A percentile compares a stretch with the other conserved stretches of the same genome.
phyloP scores from a whole-genome alignment of 1,284 basidiomycete genomes.

The Meira miltonrushii region DNA sequence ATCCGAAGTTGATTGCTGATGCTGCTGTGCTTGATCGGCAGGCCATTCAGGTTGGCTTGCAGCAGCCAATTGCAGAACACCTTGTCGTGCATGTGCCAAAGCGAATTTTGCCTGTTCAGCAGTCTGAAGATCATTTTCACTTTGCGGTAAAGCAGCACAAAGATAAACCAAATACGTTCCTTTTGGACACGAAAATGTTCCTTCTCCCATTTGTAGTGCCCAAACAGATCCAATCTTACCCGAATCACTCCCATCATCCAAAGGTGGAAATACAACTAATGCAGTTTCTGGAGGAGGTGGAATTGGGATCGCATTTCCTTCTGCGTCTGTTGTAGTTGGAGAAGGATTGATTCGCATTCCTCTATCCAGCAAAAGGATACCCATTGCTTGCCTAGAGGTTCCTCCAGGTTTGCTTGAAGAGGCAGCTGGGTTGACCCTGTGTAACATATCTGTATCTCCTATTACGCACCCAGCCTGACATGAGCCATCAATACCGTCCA shows the following conservation, averaged over 20 bases:
- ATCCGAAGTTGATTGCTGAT: no score
- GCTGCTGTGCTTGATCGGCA: background rate
- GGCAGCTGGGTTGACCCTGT: background rate
- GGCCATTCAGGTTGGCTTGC: background rate
- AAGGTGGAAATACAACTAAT: constrained; percentile 75
- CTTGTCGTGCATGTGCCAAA: background rate
- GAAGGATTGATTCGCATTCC: background rate
- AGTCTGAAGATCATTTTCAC: background rate
- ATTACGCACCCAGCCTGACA: constrained; percentile 57
- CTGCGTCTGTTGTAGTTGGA: background rate
- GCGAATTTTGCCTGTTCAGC: background rate
- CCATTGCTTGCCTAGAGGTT: constrained; percentile 2
- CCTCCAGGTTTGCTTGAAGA: background rate
- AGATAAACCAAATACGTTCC: constrained; percentile 51
- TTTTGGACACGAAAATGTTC: constrained; percentile 74
- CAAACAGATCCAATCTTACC: constrained; percentile 60
- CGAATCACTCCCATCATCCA: background rate
- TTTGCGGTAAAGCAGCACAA: background rate
- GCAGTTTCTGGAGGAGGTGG: constrained; percentile 60
- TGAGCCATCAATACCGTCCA: constrained; percentile 61
- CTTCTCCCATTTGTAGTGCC: constrained; percentile 66
- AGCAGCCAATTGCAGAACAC: background rate
- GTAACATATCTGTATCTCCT: constrained; percentile 56
- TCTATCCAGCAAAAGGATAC: constrained; percentile 12
- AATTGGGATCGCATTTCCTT: background rate